phyloP scores from a whole-genome alignment of 1,139 yeast genomes.

The Hyphopichia khmerensis region DNA sequence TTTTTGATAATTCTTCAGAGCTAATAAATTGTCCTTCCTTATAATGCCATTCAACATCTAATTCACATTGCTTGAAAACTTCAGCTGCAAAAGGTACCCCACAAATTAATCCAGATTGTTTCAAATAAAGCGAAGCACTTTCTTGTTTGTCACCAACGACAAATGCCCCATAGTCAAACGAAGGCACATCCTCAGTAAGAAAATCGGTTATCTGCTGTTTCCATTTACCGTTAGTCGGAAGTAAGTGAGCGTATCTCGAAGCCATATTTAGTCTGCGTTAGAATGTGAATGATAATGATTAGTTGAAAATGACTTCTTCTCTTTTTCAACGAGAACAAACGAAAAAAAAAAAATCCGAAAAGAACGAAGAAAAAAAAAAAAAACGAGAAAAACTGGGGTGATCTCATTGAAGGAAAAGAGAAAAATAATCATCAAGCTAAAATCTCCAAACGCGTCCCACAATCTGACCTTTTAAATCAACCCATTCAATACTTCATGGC shows the following conservation, averaged over 20 bases:
- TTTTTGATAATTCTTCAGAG: conserved; percentile 36
- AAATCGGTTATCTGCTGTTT: conserved; percentile 71
- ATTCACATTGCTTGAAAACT: conserved; percentile 73
- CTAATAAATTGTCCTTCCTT: conserved; percentile 64
- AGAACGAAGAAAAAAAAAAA: background rate
- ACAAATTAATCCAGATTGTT: conserved; percentile 75
- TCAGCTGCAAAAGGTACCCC: conserved; percentile 92
- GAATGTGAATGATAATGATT: too few relatives aligned
- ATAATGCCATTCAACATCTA: conserved; percentile 69
- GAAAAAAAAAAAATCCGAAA: too few relatives aligned
- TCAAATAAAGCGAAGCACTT: conserved; percentile 77
- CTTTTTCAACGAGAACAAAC: background rate
- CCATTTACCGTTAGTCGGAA: conserved; percentile 80
- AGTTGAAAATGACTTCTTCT: too few relatives aligned
- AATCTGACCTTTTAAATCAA: background rate
- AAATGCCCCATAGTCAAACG: conserved; percentile 90
- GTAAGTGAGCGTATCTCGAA: conserved; percentile 49
- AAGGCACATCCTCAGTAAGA: conserved; percentile 86
- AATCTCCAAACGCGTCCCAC: background rate
- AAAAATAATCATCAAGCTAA: too few relatives aligned
- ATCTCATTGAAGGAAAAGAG: background rate
- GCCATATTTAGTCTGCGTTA: conserved; percentile 15
- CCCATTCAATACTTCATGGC: background rate
- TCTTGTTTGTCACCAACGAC: conserved; percentile 82
- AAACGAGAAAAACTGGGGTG: background rate